These are phyloP conservation scores for Fusarium phyllophilum DNA, from an alignment of 2,329 filamentous ascomycete genomes.

Conservation along the genomic window DNA sequence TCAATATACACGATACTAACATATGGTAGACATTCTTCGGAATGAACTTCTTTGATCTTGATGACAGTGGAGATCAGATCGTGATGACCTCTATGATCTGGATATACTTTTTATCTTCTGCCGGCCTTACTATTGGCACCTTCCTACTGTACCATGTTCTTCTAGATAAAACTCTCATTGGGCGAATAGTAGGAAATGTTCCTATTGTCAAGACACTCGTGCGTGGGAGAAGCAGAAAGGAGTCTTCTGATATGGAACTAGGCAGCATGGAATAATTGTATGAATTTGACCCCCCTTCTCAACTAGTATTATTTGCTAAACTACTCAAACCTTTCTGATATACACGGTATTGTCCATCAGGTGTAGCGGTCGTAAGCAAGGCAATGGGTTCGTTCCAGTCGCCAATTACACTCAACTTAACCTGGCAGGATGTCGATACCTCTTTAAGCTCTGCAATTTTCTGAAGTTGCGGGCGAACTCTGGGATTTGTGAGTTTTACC, in stretches of 20 bases:
- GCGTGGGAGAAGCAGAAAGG: neutral
- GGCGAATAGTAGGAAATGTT: neutral
- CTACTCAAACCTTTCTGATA: neutral
- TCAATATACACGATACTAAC: neutral
- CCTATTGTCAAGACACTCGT: neutral
- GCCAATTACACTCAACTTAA: neutral
- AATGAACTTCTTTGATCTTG: neutral
- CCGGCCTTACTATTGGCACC: neutral
- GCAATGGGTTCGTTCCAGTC: neutral
- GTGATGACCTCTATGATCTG: neutral
- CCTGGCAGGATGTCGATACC: neutral
- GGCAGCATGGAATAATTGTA: neutral
- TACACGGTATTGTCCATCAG: neutral
- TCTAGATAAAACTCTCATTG: neutral
- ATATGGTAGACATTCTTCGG: neutral
- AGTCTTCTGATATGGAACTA: neutral
- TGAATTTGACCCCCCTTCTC: neutral
- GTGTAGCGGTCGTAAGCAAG: neutral
- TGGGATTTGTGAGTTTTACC: neutral
- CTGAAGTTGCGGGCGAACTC: neutral
- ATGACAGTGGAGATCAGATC: neutral
- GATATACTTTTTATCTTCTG: neutral
- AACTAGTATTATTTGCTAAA: neutral
- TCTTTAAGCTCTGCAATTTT: neutral
- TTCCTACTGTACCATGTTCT: neutral